These are phyloP conservation scores for Ceratopteris richardii DNA, from an alignment of 75 land plant species.

Conservation along the genomic window DNA sequence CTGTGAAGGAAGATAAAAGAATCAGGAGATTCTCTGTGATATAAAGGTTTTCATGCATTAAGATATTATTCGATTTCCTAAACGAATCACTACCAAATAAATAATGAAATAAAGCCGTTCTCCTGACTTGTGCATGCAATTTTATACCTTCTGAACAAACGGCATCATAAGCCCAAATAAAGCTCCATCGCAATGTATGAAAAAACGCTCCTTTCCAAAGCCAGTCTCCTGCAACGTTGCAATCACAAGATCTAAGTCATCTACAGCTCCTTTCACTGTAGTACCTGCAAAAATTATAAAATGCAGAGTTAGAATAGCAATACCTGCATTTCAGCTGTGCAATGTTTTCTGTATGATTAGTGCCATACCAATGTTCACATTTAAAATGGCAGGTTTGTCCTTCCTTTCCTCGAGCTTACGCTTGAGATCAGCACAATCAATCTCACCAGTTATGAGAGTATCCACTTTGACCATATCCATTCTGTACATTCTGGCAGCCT, in stretches of 20 bases:
- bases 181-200: conserved; percentile 98
- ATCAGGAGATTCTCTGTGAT: too few relatives aligned
- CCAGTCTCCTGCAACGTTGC: conserved; percentile 78
- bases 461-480: conserved; percentile 85
- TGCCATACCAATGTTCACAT: conserved; percentile 94
- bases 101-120: too few relatives aligned
- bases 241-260: conserved; percentile 90
- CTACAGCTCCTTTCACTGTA: conserved; percentile 98
- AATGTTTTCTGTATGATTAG: too few relatives aligned
- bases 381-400: conserved; percentile 87
- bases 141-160: conserved; percentile 81
- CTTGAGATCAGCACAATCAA: conserved; percentile 76
- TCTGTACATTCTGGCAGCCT: conserved; percentile 94
- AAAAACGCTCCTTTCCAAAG: conserved; percentile 68
- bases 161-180: conserved; percentile 99
- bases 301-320: too few relatives aligned
- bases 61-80: too few relatives aligned
- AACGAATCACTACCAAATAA: too few relatives aligned
- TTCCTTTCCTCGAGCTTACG: conserved; percentile 47
- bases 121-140: too few relatives aligned
- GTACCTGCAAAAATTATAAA: too few relatives aligned
- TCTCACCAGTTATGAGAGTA: conserved; percentile 78
- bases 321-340: too few relatives aligned
- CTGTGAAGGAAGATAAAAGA: too few relatives aligned
- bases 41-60: too few relatives aligned